These are phyloP conservation scores for Plasmodium blacklocki DNA, from an alignment of 169 alveolate genomes.

Conservation along the genomic window DNA sequence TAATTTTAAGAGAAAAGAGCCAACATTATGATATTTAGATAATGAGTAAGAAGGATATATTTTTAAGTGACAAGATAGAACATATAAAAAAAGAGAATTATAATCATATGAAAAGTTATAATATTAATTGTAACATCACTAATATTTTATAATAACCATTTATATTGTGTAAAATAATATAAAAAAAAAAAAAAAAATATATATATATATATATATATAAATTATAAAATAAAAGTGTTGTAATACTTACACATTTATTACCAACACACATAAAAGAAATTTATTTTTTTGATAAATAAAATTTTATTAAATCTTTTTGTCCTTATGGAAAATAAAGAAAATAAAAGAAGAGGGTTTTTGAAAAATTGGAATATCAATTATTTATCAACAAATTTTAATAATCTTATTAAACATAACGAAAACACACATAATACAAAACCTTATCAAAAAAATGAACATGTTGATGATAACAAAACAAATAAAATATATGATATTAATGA, in stretches of 20 bases:
- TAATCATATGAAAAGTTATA: too few species aligned
- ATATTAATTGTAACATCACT: too few species aligned
- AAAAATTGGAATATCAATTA: slow-evolving; percentile 71
- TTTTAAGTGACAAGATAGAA: too few species aligned
- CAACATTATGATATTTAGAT: too few species aligned
- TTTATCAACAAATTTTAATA: slow-evolving; percentile 52
- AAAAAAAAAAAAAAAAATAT: too few species aligned
- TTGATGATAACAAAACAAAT: neutral
- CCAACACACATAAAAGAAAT: neutral
- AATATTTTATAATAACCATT: too few species aligned
- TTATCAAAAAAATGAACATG: neutral
- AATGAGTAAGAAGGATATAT: too few species aligned
- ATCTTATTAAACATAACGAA: slow-evolving; percentile 33
- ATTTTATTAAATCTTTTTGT: slow-evolving; percentile 8
- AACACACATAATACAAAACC: neutral
- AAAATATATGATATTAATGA: neutral
- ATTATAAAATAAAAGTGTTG: neutral
- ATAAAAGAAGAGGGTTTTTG: slow-evolving; percentile 43
- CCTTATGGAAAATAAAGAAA: slow-evolving; percentile 56
- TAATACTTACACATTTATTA: slow-evolving; percentile 45
- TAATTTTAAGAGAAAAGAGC: too few species aligned
- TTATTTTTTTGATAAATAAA: slow-evolving; percentile 2
- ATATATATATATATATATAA: too few species aligned
- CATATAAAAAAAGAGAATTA: too few species aligned
- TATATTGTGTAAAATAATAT: too few species aligned